phyloP scores from a whole-genome alignment of 2,329 filamentous ascomycete species.

The Aureobasidium lini region DNA sequence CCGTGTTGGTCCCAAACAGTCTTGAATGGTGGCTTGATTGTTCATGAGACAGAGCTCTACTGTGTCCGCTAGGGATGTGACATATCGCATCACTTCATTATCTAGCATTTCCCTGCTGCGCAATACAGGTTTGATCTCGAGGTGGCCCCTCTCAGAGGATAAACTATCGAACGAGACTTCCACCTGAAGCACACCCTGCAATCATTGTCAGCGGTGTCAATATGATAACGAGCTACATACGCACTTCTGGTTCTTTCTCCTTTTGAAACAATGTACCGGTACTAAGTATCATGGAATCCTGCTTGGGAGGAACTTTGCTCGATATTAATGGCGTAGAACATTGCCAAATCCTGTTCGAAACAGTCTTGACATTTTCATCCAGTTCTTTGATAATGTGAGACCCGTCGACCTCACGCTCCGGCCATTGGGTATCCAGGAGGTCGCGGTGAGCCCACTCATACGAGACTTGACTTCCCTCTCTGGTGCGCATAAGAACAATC shows the following conservation, averaged over 20 bases:
- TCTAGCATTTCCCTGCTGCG: conserved; percentile 13
- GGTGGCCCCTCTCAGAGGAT: background rate
- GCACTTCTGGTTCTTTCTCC: background rate
- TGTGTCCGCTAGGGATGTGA: conserved; percentile 14
- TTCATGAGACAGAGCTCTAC: conserved; percentile 8
- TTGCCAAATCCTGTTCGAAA: conserved; percentile 23
- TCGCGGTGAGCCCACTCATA: conserved; percentile 35
- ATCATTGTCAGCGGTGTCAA: background rate
- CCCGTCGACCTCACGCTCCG: conserved; percentile 10
- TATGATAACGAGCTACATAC: background rate
- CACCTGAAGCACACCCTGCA: background rate
- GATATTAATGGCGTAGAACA: conserved; percentile 17
- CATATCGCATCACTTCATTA: conserved; percentile 12
- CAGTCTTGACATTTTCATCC: conserved; percentile 25
- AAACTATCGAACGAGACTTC: background rate
- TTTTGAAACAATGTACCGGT: conserved; percentile 3
- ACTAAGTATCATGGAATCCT: conserved; percentile 11
- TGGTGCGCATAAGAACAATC: conserved; percentile 36
- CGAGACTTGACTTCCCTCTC: conserved; percentile 31
- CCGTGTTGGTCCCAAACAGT: conserved; percentile 1
- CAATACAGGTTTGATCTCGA: conserved; percentile 11
- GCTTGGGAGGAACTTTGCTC: background rate
- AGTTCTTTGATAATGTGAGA: conserved; percentile 28
- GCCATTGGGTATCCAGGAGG: conserved; percentile 22
- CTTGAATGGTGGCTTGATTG: conserved; percentile 22